Evolutionary conservation across 176 grass and related monocot genomes (phyloP), one percentile per base, ranked within the genome.

Genomic region (Ananas comosus): DNA sequence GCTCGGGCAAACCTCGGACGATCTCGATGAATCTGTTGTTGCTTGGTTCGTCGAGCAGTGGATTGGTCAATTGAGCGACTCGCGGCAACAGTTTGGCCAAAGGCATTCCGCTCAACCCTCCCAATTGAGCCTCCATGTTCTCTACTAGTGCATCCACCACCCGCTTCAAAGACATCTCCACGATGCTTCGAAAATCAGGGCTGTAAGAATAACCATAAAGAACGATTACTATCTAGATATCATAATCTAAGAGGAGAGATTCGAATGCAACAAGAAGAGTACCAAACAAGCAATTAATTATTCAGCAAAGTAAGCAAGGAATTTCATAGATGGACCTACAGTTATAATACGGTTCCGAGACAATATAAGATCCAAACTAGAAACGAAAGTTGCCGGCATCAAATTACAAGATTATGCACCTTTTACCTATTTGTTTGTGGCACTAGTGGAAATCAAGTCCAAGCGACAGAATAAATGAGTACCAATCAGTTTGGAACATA

Each of bases 1-100:
- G 90, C 79, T 99, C 87, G 3, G 90, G 85, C 81, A 87, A 80
- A 66, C 71, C 88, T 84, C 70, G 68, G 48, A 99, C 81, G 33
- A 80, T 85, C 72, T 94, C 77, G 17, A 88, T 83, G 67, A 93
- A 86, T 61, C 88, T 94, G 80, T 99, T 99, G 64, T 80, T 84
- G 49, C 77, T 79, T 54, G 90, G 95, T 53, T 99, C 95, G 64
- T 99, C 95, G 19, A 99, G 95, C 68, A 99, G 79, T 13, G 73
- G 70, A 1, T 52, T 67, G 48, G 82, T 86, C 64, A 99, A 47
- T 12, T 89, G 86, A 3, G 80, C 82, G 42, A 97, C 80, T 81
- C 78, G 85, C 28, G 94, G 84, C 82, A 97, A 81, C 33, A 92
- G 86, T 56, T 92, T 92, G 1, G 77, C 94, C 51, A 97, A 86